Evolutionary conservation across 306 rosid genomes (phyloP).

Genomic region (Cercis canadensis): DNA sequence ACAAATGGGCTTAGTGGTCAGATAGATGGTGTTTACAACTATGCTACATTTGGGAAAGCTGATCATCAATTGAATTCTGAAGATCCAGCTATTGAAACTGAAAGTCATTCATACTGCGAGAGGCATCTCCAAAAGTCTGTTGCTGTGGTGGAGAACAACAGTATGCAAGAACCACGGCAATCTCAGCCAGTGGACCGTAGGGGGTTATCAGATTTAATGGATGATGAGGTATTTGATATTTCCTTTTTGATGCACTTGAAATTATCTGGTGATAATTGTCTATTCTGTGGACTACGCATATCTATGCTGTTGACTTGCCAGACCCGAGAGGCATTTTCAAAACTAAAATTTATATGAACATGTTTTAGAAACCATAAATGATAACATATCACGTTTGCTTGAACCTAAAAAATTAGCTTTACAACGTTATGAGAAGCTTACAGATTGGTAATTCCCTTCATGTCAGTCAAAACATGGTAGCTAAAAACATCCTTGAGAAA

Average conservation of each 20-base stretch:
- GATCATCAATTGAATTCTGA: slow-evolving; percentile 20
- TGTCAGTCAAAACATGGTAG: neutral
- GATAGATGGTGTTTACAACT: neutral
- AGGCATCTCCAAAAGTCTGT: neutral
- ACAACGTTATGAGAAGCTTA: neutral
- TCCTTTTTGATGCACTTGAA: slow-evolving; percentile 17
- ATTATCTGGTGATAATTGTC: neutral
- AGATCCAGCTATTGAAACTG: slow-evolving; percentile 2
- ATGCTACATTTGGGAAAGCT: slow-evolving; percentile 11
- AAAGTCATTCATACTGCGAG: slow-evolving; percentile 10
- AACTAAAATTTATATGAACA: neutral
- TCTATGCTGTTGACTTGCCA: neutral
- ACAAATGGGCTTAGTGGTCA: slow-evolving; percentile 17
- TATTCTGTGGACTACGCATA: slow-evolving; percentile 3
- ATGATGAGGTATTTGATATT: slow-evolving; percentile 44
- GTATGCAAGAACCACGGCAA: neutral
- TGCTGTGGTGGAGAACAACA: slow-evolving; percentile 3
- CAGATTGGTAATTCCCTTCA: neutral
- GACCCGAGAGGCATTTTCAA: neutral
- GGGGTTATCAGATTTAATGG: slow-evolving; percentile 14
- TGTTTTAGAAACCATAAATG: neutral
- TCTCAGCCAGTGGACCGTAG: neutral
- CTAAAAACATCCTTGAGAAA: slow-evolving; percentile 6
- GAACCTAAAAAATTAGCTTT: neutral
- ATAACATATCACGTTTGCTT: neutral